Evolutionary conservation across 2,329 filamentous ascomycete species (phyloP), one percentile per base, ranked within the genome.

Genomic region (Lachnellula cervina): DNA sequence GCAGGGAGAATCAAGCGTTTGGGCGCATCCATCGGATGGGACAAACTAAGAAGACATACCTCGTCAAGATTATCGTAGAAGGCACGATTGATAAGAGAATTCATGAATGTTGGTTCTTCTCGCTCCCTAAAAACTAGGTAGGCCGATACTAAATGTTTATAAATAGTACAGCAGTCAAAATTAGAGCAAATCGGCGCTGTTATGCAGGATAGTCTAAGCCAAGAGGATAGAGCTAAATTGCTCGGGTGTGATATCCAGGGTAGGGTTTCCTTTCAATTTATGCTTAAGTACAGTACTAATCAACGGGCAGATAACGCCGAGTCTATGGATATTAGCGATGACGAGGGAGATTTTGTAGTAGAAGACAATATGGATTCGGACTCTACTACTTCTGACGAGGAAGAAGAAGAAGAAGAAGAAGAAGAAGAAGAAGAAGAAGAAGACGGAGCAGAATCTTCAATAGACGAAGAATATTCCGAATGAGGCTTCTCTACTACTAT

Each of bases 1-100:
- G 28, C 11, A 59, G 54, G 19, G 84, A 89, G 61, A 71, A 81
- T 8, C 87, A 89, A 60, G 84, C 80, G 0, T 75, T 76, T 44
- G 71, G 71, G 5, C 78, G 87, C 0, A 78, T 89, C 0, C 79
- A 78, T 61, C 77, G 87, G 6, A 81, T 84, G 4, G 86, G 85
- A 0, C 88, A 92, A 60, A 56, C 64, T 0, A 78, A 83, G 42
- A 71, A 80, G 35, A 83, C 83, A 0, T 71, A 80, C 9, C 76
- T 86, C 49, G 74, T 80, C 0, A 76, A 80, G 0, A 74, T 89
- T 34, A 68, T 82, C 2, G 73, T 83, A 0, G 67, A 73, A 1
- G 71, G 77, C 2, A 80, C 77, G 0, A 78, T 88, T 3, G 86
- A 90, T 56, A 70, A 77, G 1, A 70, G 74, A 0, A 72, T 89